Evolutionary conservation across 2,329 filamentous ascomycete genomes (phyloP).

Genomic region (Raffaelea arxii): DNA sequence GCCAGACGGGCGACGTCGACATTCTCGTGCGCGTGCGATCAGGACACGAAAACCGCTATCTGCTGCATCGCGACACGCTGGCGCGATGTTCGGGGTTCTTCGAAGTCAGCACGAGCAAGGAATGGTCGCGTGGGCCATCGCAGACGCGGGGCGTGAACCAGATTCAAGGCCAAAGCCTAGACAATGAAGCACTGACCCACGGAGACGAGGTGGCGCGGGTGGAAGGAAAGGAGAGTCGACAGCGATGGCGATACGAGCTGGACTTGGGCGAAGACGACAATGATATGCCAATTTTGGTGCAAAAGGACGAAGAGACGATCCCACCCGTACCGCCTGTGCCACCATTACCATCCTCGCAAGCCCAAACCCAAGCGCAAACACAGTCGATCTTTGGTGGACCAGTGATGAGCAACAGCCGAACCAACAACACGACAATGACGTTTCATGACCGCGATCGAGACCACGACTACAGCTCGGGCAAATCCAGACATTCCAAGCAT

Average conservation of each 20-base stretch:
- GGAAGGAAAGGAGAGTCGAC: conserved; percentile 38
- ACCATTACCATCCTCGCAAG: conserved; percentile 9
- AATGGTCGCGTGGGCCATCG: conserved; percentile 51
- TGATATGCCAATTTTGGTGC: conserved; percentile 76
- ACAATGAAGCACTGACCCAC: conserved; percentile 5
- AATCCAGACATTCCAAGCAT: no score
- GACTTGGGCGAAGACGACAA: conserved; percentile 63
- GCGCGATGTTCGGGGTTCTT: conserved; percentile 92
- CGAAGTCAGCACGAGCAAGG: conserved; percentile 70
- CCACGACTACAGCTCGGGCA: no score
- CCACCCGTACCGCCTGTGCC: conserved; percentile 12
- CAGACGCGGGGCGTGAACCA: neutral
- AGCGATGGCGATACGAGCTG: conserved; percentile 77
- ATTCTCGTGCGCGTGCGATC: conserved; percentile 61
- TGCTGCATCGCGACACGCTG: conserved; percentile 79
- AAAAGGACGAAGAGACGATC: conserved; percentile 55
- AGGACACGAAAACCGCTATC: conserved; percentile 68
- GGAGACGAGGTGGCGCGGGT: conserved; percentile 43
- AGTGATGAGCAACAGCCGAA: neutral
- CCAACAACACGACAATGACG: neutral
- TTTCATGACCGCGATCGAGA: neutral
- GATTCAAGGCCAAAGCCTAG: conserved; percentile 7
- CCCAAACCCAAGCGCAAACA: neutral
- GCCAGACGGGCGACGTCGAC: conserved; percentile 85
- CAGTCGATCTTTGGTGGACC: conserved; percentile 47